Evolutionary conservation across 1,284 basidiomycete species (phyloP), one percentile per base, ranked within the genome.

Genomic region (Singerocomus inundabilis): DNA sequence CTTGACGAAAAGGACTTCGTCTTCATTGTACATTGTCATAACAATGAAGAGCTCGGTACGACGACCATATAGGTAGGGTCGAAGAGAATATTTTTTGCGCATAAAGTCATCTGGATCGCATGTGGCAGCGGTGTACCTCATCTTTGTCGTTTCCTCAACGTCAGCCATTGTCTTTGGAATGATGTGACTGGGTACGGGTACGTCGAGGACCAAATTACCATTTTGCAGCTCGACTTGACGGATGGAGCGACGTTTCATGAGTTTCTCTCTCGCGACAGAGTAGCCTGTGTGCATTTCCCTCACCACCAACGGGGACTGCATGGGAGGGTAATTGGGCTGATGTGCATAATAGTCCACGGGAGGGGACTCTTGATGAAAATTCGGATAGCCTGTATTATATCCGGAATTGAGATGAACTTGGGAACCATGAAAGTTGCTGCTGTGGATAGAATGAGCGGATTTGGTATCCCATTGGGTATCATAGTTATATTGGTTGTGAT

Each of bases 21-120:
- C 91, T 71, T 98, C 95, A 69, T 98, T 98, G 72, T 98, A 93
- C 88, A 93, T 93, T 38, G 91, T 93, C 88, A 93, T 91, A 44
- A 93, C 91, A 61, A 98, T 94, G 67, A 98, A 91, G 7, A 98
- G 78, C 71, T 98, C 95, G 0, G 95, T 98, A 56, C 85, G 81
- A 37, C 94, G 85, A 21, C 85, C 84, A 61, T 84, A 84, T 2
- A 96, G 78, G 68, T 87, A 93, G n/a, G 85, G 93, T 21, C 93
- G 76, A 13, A 97, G 79, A 2, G 87, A 83, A 70, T 93, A 95
- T 54, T 85, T 84, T 47, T 79, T 79, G 28, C 75, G 69, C 80
- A 84, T 83, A 68, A 93, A 93, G 38, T 91, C 81, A 54, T 98
- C 93, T 4, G 94, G 94, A 68, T 98, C 94, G 66, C 91, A 94